Percentiles rank a stretch among this genome's conserved stretches.
These are phyloP conservation scores for Trichoderma atroviride DNA, from an alignment of 2,329 filamentous ascomycete genomes.

Conservation along the genomic window DNA sequence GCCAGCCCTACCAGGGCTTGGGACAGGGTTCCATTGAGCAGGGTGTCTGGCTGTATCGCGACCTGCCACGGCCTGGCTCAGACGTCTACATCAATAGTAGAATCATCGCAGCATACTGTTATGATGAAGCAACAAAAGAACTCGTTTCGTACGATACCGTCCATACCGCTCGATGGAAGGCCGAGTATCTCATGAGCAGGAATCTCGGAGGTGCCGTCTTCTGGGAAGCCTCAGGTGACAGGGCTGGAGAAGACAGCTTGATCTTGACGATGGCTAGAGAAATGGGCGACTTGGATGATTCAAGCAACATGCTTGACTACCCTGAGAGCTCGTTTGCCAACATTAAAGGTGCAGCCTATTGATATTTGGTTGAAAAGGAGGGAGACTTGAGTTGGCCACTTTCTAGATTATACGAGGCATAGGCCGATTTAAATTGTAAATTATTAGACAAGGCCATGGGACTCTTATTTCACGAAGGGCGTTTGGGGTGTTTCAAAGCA, in stretches of 20 bases:
- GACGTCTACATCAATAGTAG: conserved; percentile 58
- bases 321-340: conserved; percentile 62
- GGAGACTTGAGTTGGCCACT: not conserved
- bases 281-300: conserved; percentile 53
- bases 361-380: conserved; percentile 21
- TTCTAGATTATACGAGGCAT: not conserved
- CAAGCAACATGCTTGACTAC: conserved; percentile 57
- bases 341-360: conserved; percentile 45
- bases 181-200: conserved; percentile 60
- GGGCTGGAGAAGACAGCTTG: conserved; percentile 55
- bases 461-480: not conserved
- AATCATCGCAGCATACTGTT: conserved; percentile 70
- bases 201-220: conserved; percentile 77
- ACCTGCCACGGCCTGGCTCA: conserved; percentile 64
- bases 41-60: conserved; percentile 74
- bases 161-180: conserved; percentile 62
- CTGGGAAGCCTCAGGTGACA: conserved; percentile 80
- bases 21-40: conserved; percentile 61
- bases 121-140: conserved; percentile 59
- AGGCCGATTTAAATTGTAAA: not conserved
- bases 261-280: conserved; percentile 54
- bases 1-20: conserved; percentile 63
- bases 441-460: not conserved
- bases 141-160: conserved; percentile 73
- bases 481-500: not conserved